Base-by-base conservation (phyloP, 257 asterid genomes). In the Gardenia jasminoides region DNA sequence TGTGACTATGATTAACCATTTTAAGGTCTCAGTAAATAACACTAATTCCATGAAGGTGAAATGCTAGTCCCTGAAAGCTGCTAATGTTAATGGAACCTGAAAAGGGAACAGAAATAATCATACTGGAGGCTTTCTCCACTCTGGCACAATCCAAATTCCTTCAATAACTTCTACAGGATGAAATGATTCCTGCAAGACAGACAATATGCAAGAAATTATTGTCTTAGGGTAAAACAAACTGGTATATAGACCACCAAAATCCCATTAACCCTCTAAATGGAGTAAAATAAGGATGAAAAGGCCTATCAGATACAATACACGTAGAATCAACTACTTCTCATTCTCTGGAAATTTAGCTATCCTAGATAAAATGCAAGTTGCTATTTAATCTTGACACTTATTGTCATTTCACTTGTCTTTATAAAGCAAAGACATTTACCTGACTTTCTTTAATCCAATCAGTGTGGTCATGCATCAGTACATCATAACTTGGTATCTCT, bases 121-220 rank as follows among this genome's bases (percentile, higher is more conserved):
- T 89, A 95, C 99, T 8, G 98, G 97, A 80, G 94, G 88, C 24
- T 76, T 79, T 74, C 81, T 89, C 99, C 99, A 92, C 79, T 95
- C 96, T 67, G 99, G 99, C 80, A 95, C 97, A 74, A 93, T 79
- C 99, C 99, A 95, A 50, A 95, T 88, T 67, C 96, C 97, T 65
- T 93, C 92, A 19, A 83, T 79, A 72, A 95, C 88, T 87, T 92
- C 88, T 80, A 91, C 91, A 0, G 99, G 98, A 76, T 84, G 87
- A 85, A 93, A 95, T 20, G 94, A 89, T 82, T 95, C 98, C 99
- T 94, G 90, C 46, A 85, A 48, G 7, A 61, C 54, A 48, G 54
- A 67, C 9, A 61, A 22, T 24, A 3, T 30, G 50, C 64, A 75
- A 26, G 43, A 58, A 46, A 67, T 47, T 47, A 31, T 30, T 36